Base-by-base conservation (phyloP, 2,329 filamentous ascomycete species). In the Aspergillus tamarii region DNA sequence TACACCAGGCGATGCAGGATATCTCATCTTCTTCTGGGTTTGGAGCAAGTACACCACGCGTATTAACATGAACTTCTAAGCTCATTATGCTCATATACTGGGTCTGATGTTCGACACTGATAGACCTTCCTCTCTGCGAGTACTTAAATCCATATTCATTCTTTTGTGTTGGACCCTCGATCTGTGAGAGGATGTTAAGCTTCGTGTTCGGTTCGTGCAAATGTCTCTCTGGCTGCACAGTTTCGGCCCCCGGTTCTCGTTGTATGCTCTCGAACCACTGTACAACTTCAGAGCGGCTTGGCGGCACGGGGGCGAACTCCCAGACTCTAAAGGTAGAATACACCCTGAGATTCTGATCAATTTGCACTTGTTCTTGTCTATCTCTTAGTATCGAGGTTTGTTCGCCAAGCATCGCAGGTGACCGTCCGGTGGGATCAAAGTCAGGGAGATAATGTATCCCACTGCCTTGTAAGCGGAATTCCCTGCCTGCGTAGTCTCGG, bases 21-120 rank as follows among this genome's bases (percentile, higher is more conserved):
- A 99, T 87, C 70, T 94, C 91, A 75, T 99, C 95, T 69, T 96
- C 86, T 69, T 94, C 92, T 0, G 95, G 95, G 72, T 99, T 93
- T 1, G 95, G 93, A 2, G 93, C 86, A 10, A 97, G 84, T 56
- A 87, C 88, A 8, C 88, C 92, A 61, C 94, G 86, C 4, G 91
- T 95, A 70, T 96, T 97, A 66, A 96, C 90, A 74, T 99, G 94
- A 5, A 98, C 81, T 75, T 99, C 95, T 8, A 99, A 79, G 69
- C 93, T 96, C 92, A 99, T 94, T 21, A 91, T 93, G 69, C 92
- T 97, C 95, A 99, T 98, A 76, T 97, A 96, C 70, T 95, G 91
- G 3, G 88, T 89, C 76, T 96, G 92, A 68, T 94, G 91, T 72
- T 92, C 87, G 21, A 96, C 88, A 68, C 89, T 93, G 0, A 89